Evolutionary conservation across 2,329 filamentous ascomycete genomes (phyloP).

Genomic region (Cordyceps javanica): DNA sequence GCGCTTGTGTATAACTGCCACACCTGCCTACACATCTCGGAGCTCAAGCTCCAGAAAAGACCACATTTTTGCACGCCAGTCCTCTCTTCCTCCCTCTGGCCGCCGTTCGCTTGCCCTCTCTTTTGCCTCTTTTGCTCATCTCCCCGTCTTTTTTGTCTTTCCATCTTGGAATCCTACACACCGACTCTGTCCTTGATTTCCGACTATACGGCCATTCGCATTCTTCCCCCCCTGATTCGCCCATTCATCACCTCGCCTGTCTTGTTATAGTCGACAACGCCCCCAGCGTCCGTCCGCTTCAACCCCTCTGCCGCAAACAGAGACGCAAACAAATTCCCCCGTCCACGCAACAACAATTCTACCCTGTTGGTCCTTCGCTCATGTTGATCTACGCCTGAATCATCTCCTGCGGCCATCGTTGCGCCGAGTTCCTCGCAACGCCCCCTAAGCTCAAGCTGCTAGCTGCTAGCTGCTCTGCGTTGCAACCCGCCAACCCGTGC

Average conservation of each 20-base stretch:
- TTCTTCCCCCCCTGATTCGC: neutral
- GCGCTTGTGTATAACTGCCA: conserved; percentile 4
- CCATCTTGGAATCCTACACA: neutral
- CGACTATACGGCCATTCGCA: neutral
- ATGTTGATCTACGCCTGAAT: conserved; percentile 4
- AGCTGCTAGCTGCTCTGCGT: neutral
- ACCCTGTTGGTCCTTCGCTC: neutral
- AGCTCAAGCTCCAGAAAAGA: conserved; percentile 6
- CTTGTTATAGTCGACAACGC: neutral
- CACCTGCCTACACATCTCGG: neutral
- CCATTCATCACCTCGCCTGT: neutral
- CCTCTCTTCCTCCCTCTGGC: conserved; percentile 6
- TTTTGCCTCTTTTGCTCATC: neutral
- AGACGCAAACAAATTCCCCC: neutral
- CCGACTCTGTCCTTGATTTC: neutral
- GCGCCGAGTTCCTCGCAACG: neutral
- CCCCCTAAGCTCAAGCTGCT: neutral
- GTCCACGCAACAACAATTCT: neutral
- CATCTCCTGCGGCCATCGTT: neutral
- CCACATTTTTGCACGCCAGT: conserved; percentile 5
- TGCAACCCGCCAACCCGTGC: neutral
- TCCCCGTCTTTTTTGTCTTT: neutral
- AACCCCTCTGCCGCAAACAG: neutral
- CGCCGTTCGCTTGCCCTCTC: neutral
- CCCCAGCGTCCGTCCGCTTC: neutral